These are phyloP conservation scores for Pythium guiyangense DNA, from an alignment of 352 stramenopile species.

Conservation along the genomic window DNA sequence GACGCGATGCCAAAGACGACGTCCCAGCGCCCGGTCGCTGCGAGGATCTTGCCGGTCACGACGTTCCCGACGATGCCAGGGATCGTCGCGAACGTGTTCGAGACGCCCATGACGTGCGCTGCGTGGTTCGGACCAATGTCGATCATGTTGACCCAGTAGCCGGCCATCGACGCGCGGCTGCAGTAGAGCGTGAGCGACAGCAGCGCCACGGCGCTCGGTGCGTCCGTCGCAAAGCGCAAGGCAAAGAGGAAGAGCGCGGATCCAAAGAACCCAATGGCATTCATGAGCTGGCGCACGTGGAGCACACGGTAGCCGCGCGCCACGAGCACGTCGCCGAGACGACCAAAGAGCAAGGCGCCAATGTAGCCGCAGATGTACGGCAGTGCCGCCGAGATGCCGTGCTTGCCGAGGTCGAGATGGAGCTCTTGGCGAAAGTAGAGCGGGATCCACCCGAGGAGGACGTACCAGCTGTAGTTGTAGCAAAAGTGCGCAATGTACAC, in stretches of 20 bases:
- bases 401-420: slow-evolving; percentile 69
- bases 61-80: slow-evolving; percentile 84
- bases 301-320: slow-evolving; percentile 60
- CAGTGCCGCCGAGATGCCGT: slow-evolving; percentile 57
- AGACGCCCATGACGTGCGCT: slow-evolving; percentile 84
- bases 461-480: slow-evolving; percentile 89
- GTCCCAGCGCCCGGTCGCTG: slow-evolving; percentile 66
- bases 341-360: slow-evolving; percentile 68
- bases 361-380: slow-evolving; percentile 80
- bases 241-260: slow-evolving; percentile 68
- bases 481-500: slow-evolving; percentile 85
- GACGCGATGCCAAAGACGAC: slow-evolving; percentile 81
- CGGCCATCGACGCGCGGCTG: slow-evolving; percentile 63
- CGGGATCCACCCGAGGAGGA: slow-evolving; percentile 83
- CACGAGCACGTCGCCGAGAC: slow-evolving; percentile 60
- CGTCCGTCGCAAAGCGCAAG: slow-evolving; percentile 56
- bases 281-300: slow-evolving; percentile 75
- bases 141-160: slow-evolving; percentile 91
- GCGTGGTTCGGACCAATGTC: slow-evolving; percentile 78
- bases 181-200: slow-evolving; percentile 78
- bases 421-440: slow-evolving; percentile 83
- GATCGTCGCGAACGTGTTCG: slow-evolving; percentile 83
- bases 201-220: slow-evolving; percentile 49
- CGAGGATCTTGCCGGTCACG: slow-evolving; percentile 76
- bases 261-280: slow-evolving; percentile 68